Evolutionary conservation across 306 rosid species (phyloP).

Genomic region (Cucumis melo): DNA sequence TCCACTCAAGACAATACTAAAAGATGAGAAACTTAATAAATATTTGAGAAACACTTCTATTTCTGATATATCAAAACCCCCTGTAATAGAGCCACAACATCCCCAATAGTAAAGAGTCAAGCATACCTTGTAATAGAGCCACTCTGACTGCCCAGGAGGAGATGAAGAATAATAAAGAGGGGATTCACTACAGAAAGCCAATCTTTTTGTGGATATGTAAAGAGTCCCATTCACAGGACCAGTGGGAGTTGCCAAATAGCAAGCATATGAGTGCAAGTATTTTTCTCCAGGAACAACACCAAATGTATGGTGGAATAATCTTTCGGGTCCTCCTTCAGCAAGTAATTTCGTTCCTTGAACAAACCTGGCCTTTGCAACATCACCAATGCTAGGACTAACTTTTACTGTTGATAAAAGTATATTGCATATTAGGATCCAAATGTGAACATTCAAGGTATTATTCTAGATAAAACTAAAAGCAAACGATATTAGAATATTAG

Average conservation of each 20-base stretch:
- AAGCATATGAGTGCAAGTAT: constrained; percentile 43
- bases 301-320: constrained; percentile 41
- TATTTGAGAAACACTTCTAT: not conserved
- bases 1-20: not conserved
- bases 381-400: constrained; percentile 20
- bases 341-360: constrained; percentile 50
- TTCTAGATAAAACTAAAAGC: not conserved
- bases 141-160: constrained; percentile 26
- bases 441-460: not conserved
- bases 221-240: constrained; percentile 63
- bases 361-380: constrained; percentile 61
- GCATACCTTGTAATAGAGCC: constrained; percentile 47
- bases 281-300: constrained; percentile 41
- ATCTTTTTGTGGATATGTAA: constrained; percentile 44
- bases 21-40: not conserved
- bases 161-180: constrained; percentile 30
- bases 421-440: not conserved
- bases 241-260: constrained; percentile 42
- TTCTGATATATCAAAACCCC: constrained; percentile 11
- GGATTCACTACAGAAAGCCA: constrained; percentile 74
- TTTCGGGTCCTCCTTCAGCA: constrained; percentile 49
- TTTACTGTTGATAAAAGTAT: constrained; percentile 22
- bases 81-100: constrained; percentile 27
- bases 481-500: not conserved
- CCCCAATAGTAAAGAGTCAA: not conserved